phyloP scores from a whole-genome alignment of 176 grass and related monocot genomes.

The Themeda triandra region DNA sequence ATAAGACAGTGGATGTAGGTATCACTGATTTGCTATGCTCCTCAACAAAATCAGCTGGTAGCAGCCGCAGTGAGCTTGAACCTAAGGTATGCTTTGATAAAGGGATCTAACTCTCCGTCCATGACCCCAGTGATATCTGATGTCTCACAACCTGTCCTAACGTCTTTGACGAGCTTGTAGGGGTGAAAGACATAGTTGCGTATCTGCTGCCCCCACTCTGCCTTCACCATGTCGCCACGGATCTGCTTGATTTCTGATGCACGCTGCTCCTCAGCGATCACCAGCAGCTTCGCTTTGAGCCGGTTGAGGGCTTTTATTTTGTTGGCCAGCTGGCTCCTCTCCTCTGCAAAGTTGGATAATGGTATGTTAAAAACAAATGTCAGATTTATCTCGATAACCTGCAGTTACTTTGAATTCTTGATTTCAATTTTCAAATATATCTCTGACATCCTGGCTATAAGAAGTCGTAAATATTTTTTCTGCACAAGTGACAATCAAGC shows the following conservation, averaged over 20 bases:
- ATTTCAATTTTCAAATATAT: not conserved
- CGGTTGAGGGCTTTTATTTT: conserved; percentile 85
- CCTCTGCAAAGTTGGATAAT: conserved; percentile 60
- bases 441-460: not conserved
- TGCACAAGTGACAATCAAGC: not conserved
- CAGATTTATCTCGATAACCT: conserved; percentile 6
- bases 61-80: conserved; percentile 47
- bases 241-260: conserved; percentile 95
- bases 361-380: conserved; percentile 1
- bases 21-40: conserved; percentile 30
- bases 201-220: conserved; percentile 98
- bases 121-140: conserved; percentile 71
- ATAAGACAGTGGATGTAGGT: not conserved
- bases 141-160: conserved; percentile 67
- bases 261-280: conserved; percentile 84
- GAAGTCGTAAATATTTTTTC: not conserved
- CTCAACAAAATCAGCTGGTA: not conserved
- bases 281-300: conserved; percentile 87
- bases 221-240: conserved; percentile 85
- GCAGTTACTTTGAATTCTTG: not conserved
- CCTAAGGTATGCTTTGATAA: conserved; percentile 80
- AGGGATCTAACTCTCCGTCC: conserved; percentile 80
- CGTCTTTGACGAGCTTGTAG: conserved; percentile 96
- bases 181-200: conserved; percentile 99
- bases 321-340: conserved; percentile 86